Evolutionary conservation across 2,329 filamentous ascomycete genomes (phyloP).

Genomic region (Diplocarpon rosae): DNA sequence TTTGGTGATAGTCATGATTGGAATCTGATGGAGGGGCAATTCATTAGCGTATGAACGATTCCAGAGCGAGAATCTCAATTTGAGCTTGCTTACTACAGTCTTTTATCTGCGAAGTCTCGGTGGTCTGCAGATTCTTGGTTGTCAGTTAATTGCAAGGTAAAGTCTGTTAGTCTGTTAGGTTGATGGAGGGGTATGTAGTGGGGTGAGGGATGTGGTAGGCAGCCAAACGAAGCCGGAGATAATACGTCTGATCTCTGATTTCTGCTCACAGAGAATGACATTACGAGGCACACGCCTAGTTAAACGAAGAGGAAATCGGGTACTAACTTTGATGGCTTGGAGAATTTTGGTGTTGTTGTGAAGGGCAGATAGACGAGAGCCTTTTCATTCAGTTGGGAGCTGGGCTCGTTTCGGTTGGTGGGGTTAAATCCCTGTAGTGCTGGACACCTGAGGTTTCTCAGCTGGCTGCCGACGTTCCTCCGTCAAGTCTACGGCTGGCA

Average conservation of each 20-base stretch:
- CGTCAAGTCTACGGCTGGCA: too few relatives aligned
- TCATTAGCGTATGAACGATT: constrained; percentile 10
- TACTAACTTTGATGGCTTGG: too few relatives aligned
- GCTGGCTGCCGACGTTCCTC: too few relatives aligned
- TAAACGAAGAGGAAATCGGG: too few relatives aligned
- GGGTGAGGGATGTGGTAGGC: constrained; percentile 3
- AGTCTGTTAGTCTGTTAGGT: constrained; percentile 1
- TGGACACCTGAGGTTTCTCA: too few relatives aligned
- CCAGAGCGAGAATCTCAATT: background rate
- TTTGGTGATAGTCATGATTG: constrained; percentile 81
- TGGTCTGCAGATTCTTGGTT: background rate
- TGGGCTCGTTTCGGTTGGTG: too few relatives aligned
- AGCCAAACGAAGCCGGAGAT: constrained; percentile 1
- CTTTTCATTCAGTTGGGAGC: too few relatives aligned
- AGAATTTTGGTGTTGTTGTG: too few relatives aligned
- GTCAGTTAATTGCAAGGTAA: constrained; percentile 15
- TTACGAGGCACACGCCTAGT: too few relatives aligned
- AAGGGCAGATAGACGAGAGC: too few relatives aligned
- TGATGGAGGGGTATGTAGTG: background rate
- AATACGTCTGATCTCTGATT: constrained; percentile 1
- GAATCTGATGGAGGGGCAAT: constrained; percentile 15
- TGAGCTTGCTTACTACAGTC: too few relatives aligned
- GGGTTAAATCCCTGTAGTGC: too few relatives aligned
- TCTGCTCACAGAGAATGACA: background rate
- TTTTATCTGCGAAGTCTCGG: background rate